These are phyloP conservation scores for Candida schatavii DNA, from an alignment of 805 yeast species.

Conservation along the genomic window DNA sequence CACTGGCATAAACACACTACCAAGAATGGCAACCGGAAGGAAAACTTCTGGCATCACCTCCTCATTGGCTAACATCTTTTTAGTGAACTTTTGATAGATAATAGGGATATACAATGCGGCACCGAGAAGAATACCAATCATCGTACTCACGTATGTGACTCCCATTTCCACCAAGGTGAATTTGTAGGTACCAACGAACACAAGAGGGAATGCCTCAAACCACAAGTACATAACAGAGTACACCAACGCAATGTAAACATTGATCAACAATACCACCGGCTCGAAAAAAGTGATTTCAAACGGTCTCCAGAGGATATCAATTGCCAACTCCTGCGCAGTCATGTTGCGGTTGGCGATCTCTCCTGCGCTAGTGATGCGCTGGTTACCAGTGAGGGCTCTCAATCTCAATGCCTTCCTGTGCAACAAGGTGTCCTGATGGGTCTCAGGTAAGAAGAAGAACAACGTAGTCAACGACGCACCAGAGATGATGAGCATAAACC, in stretches of 20 bases:
- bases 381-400: slow-evolving; percentile 41
- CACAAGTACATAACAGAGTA: slow-evolving; percentile 55
- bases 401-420: slow-evolving; percentile 42
- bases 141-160: slow-evolving; percentile 43
- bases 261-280: slow-evolving; percentile 54
- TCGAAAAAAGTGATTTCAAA: slow-evolving; percentile 46
- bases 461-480: slow-evolving; percentile 37
- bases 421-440: slow-evolving; percentile 39
- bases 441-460: slow-evolving; percentile 46
- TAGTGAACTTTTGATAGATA: slow-evolving; percentile 16
- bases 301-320: slow-evolving; percentile 48
- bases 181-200: slow-evolving; percentile 36
- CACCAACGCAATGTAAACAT: slow-evolving; percentile 49
- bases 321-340: slow-evolving; percentile 11
- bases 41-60: slow-evolving; percentile 34
- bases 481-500: slow-evolving; percentile 45
- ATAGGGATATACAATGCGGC: slow-evolving; percentile 20
- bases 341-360: slow-evolving; percentile 20
- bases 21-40: slow-evolving; percentile 33
- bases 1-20: slow-evolving; percentile 36
- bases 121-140: slow-evolving; percentile 44
- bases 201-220: slow-evolving; percentile 58
- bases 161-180: slow-evolving; percentile 51
- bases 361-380: slow-evolving; percentile 32
- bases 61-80: slow-evolving; percentile 16